Evolutionary conservation across 176 grass and related monocot genomes (phyloP), one percentile per base, ranked within the genome.

Genomic region (Oryza coarctata): DNA sequence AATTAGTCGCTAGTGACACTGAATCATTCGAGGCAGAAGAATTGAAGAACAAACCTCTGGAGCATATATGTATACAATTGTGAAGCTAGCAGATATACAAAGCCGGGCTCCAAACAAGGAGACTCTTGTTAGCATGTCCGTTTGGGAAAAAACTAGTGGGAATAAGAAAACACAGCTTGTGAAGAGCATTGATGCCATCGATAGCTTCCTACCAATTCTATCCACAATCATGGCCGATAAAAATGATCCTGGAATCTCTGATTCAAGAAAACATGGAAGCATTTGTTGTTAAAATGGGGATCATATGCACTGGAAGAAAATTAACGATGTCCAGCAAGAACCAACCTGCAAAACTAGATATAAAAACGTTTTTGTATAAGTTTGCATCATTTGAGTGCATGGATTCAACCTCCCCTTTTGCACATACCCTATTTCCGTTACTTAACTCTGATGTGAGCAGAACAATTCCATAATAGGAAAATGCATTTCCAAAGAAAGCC

Each of bases 381-480:
- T 78, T 89, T 31, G 86, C 77, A 23, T 91, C 75, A 82, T 89
- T 88, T 39, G 88, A 81, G 63, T 94, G 84, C 27, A 73, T 63
- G 1, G 88, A 85, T 72, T 90, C 85, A 36, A 86, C 74, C 41
- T 83, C 84, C 76, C 93, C n/a, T 76, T 78, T 85, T 62, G 88
- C 63, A 22, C 95, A 98, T 86, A 84, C 80, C 75, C 81, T 90
- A 67, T 93, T 93, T 33, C 93, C 92, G 12, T 93, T 90, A 74
- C 89, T 98, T 76, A 98, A 83, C 71, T 98, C 90, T 70, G 95
- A 90, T 77, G 95, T 98, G 74, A 98, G 74, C 67, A 98, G 82
- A 84, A 98, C 95, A 69, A 98, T 98, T 41, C 95, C 95, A 36
- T 98, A 98, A 78, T 98, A 98, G 33, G 95, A 73, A 90, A 98